These are phyloP conservation scores for Andrographis paniculata DNA, from an alignment of 305 asterid species.

Conservation along the genomic window DNA sequence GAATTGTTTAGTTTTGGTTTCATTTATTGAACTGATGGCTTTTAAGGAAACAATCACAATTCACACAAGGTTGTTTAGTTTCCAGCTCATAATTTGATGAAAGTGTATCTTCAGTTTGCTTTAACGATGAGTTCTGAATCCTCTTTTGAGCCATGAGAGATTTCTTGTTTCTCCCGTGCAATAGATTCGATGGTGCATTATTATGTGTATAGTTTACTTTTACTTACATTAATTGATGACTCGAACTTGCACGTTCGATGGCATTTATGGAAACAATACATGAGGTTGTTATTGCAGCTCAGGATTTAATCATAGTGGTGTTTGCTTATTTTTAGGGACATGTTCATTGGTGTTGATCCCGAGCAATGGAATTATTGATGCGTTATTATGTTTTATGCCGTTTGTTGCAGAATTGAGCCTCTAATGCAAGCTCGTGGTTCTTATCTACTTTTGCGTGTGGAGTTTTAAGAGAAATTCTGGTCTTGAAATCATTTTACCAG, in stretches of 20 bases:
- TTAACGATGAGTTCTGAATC: no score
- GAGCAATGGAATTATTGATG: no score
- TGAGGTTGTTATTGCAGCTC: no score
- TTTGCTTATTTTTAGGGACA: not conserved
- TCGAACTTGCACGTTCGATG: no score
- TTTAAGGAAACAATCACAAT: not conserved
- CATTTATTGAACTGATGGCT: not conserved
- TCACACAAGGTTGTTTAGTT: not conserved
- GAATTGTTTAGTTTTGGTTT: no score
- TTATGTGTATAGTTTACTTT: no score
- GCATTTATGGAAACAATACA: no score
- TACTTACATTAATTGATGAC: no score
- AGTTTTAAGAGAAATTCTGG: conserved; percentile 12
- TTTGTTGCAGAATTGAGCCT: conserved; percentile 5
- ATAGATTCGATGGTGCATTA: no score
- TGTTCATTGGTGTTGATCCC: not conserved
- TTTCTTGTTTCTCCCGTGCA: no score
- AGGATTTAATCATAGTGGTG: no score
- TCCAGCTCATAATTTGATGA: conserved; percentile 5
- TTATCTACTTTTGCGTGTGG: conserved; percentile 1
- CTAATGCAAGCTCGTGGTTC: conserved; percentile 2
- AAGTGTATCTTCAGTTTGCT: conserved; percentile 3
- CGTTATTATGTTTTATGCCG: conserved; percentile 5
- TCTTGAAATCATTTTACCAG: conserved; percentile 13
- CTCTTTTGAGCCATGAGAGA: not conserved